Base-by-base conservation (phyloP, 495 filamentous ascomycete genomes). In the Collariella sp. region DNA sequence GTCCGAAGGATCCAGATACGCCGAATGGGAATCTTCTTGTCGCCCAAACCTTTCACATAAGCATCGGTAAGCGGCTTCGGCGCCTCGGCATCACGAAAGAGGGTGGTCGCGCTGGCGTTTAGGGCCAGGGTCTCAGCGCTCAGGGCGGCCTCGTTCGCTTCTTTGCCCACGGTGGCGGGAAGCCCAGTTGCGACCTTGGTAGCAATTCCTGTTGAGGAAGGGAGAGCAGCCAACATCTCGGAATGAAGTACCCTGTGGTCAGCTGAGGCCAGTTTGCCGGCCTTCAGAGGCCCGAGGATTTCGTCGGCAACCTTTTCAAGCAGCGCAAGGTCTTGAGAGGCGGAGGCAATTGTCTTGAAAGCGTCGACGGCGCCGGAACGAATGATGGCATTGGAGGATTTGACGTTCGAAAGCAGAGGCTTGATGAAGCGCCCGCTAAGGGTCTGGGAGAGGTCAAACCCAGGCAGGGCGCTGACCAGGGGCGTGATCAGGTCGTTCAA, bases 131-230 rank as follows among this genome's bases (percentile, higher is more conserved):
- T 77, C 62, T 95, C 87, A n/a, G 88, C 83, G 45, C 75, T 77
- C 7, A 93, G 69, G 33, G 89, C 89, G 41, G 74, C 70, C 66
- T 98, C 94, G 61, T 91, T 97, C 7, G 87, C 82, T 69, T 98
- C 93, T 52, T 95, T 93, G 3, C 74, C 68, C 20, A 82, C 79
- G 9, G 86, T 65, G 15, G 80, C 68, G 15, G 83, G 76, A 24
- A 97, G 73, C 7, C 77, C 80, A 34, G 77, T 67, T 31, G 82
- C 76, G n/a, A 94, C 73, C 54, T 85, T 84, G 34, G 73, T 73
- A 0, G 86, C 83, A 20, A 83, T 71, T 12, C 75, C 69, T 26
- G 67, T 62, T 1, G 80, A 82, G 22, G 73, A 63, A 1, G 80
- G 77, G 22, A 95, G 69, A 18, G 77, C 71, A 13, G 76, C 69